phyloP scores from a whole-genome alignment of 768 basidiomycete genomes.

The Pilatotrama ljubarskyi region DNA sequence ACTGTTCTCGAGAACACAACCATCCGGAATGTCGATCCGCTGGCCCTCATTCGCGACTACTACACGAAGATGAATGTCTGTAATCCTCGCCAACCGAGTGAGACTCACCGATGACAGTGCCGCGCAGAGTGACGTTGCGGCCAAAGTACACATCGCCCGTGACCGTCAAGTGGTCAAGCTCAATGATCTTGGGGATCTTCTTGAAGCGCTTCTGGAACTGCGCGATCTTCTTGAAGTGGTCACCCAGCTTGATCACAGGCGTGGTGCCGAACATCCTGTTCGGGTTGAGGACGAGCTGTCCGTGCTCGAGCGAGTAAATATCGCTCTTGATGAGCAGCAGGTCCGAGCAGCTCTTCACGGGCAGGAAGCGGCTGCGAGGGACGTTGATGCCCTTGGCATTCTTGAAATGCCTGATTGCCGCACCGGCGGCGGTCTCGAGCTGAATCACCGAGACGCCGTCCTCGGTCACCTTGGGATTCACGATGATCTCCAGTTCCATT shows the following conservation, averaged over 20 bases:
- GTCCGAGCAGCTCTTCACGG: constrained; percentile 87
- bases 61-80: no score
- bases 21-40: constrained; percentile 60
- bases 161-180: constrained; percentile 93
- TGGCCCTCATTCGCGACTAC: constrained; percentile 73
- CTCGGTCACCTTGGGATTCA: constrained; percentile 87
- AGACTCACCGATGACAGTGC: constrained; percentile 67
- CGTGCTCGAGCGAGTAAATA: constrained; percentile 88
- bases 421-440: constrained; percentile 71
- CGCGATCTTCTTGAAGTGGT: constrained; percentile 95
- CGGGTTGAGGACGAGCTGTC: constrained; percentile 85
- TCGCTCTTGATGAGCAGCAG: constrained; percentile 89
- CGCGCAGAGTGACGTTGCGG: constrained; percentile 79
- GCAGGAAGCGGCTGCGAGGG: constrained; percentile 90
- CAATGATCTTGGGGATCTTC: constrained; percentile 87
- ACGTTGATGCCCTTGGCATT: constrained; percentile 94
- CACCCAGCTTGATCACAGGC: constrained; percentile 96
- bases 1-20: constrained; percentile 56
- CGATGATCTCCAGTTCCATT: constrained; percentile 93
- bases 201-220: constrained; percentile 96
- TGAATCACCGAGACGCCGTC: constrained; percentile 79
- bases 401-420: constrained; percentile 91
- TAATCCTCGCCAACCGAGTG: no score
- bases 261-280: constrained; percentile 81
- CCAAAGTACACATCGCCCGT: constrained; percentile 92